These are phyloP conservation scores for Mortierella sp. DNA, from an alignment of 371 early-diverging fungal genomes.

Conservation along the genomic window DNA sequence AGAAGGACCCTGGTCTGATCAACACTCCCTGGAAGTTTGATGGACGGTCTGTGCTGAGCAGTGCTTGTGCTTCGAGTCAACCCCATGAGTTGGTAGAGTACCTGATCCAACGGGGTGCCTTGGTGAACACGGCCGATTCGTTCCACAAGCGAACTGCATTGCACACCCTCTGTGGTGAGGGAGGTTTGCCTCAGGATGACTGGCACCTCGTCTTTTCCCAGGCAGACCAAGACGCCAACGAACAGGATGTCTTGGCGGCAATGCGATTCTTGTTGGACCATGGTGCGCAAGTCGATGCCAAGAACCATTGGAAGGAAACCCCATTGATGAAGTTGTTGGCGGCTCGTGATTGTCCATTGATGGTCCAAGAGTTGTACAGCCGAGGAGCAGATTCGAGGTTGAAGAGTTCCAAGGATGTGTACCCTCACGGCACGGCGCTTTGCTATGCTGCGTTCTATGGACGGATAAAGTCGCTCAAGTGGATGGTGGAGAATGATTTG, in stretches of 20 bases:
- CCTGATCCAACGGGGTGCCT: slow-evolving; percentile 34
- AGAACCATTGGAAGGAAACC: slow-evolving; percentile 50
- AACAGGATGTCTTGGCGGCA: slow-evolving; percentile 36
- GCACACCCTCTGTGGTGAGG: slow-evolving; percentile 39
- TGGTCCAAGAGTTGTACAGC: slow-evolving; percentile 48
- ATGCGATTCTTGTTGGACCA: slow-evolving; percentile 44
- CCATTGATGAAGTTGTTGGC: slow-evolving; percentile 33
- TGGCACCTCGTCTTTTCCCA: slow-evolving; percentile 28
- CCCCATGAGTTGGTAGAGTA: slow-evolving; percentile 43
- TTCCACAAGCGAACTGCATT: slow-evolving; percentile 43
- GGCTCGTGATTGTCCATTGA: slow-evolving; percentile 34
- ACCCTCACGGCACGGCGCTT: slow-evolving; percentile 43
- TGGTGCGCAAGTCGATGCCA: slow-evolving; percentile 38
- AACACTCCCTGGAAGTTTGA: slow-evolving; percentile 43
- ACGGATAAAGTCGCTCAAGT: slow-evolving; percentile 41
- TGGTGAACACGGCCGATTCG: slow-evolving; percentile 29
- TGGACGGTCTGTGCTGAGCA: slow-evolving; percentile 38
- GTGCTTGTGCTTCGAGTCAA: slow-evolving; percentile 36
- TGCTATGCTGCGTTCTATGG: slow-evolving; percentile 45
- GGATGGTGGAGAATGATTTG: slow-evolving; percentile 51
- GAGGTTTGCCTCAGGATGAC: slow-evolving; percentile 36
- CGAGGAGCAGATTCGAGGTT: slow-evolving; percentile 42
- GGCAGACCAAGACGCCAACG: slow-evolving; percentile 32
- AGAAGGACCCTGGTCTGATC: slow-evolving; percentile 32
- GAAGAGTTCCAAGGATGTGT: slow-evolving; percentile 42